Evolutionary conservation across 2,329 filamentous ascomycete genomes (phyloP), one percentile per base, ranked within the genome.

Genomic region (Penicillium griseofulvum): DNA sequence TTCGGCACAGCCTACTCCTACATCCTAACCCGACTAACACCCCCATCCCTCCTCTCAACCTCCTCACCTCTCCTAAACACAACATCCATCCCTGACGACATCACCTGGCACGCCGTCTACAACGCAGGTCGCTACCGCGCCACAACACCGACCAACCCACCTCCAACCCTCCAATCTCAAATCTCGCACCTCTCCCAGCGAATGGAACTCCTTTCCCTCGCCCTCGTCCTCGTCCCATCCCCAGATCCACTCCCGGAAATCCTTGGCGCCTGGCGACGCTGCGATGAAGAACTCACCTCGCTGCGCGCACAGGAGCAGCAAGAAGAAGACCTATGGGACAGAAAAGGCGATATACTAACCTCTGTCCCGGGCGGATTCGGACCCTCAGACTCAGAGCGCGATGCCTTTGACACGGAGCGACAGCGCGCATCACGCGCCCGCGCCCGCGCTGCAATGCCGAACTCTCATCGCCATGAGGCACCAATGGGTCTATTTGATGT

Each of bases 1-100:
- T 79, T 79, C 52, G 83, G 85, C 59, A 87, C 85, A 1, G 85
- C 85, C 8, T 87, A 87, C 68, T 86, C 84, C 6, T 87, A 87
- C 67, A 83, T 87, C 46, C 78, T 86, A 49, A 87, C 83, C 43
- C 79, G 83, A 42, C 75, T 87, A 10, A 69, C 74, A 12, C 71
- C 69, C 19, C 63, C 67, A 47, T 70, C 73, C 28, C 63, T 65
- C 68, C 62, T 71, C 48, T 60, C 70, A 42, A 69, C 58, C 19
- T 60, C 70, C 29, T 59, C 71, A 5, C 56, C 64, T 5, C 56
- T 59, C 31, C 53, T 62, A 50, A 61, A 63, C 12, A 71, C 73
- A 36, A 52, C 67, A 5, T 43, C 57, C 17, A 54, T 66, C 46
- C 62, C 70, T 58, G 84, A 87, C 65, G 83, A 87, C 59, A 78